Conservation (phyloP, 176 grass and related monocot genomes). For the Tillandsia fasciculata region DNA sequence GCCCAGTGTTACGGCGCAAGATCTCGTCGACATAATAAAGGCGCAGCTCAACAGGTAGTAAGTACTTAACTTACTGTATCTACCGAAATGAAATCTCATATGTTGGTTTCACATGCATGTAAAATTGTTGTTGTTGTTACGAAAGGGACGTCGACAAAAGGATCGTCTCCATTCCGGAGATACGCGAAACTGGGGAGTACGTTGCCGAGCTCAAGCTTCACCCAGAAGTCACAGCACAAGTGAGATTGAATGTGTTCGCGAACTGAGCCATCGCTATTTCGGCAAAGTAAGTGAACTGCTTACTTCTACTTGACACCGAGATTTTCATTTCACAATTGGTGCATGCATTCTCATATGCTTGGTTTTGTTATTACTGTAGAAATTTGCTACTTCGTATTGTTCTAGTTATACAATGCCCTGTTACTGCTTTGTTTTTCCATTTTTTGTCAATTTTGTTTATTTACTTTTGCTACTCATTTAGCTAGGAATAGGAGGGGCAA, state of each 20-base stretch:
- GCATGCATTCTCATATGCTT: background rate
- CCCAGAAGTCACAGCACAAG: slow-evolving; percentile 64
- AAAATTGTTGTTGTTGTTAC: background rate
- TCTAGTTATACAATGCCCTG: too few species aligned
- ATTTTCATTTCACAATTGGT: background rate
- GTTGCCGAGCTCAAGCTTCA: slow-evolving; percentile 84
- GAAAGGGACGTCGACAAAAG: slow-evolving; percentile 60
- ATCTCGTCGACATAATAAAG: slow-evolving; percentile 89
- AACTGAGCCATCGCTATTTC: slow-evolving; percentile 27
- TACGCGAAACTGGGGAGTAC: slow-evolving; percentile 80
- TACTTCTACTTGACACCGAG: background rate
- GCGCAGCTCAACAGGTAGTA: slow-evolving; percentile 86
- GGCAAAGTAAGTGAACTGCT: background rate
- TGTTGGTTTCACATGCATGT: too few species aligned
- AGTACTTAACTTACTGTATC: slow-evolving; percentile 4
- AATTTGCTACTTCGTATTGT: slow-evolving; percentile 16
- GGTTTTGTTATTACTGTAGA: slow-evolving; percentile 13
- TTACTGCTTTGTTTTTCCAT: too few species aligned
- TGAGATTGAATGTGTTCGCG: slow-evolving; percentile 58
- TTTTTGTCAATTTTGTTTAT: too few species aligned
- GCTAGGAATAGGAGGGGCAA: too few species aligned
- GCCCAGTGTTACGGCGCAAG: slow-evolving; percentile 73
- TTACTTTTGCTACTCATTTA: too few species aligned
- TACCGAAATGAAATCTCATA: background rate
- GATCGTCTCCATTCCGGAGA: slow-evolving; percentile 67